Evolutionary conservation across 2,329 filamentous ascomycete genomes (phyloP), one percentile per base, ranked within the genome.

Genomic region (Colletotrichum sp.): DNA sequence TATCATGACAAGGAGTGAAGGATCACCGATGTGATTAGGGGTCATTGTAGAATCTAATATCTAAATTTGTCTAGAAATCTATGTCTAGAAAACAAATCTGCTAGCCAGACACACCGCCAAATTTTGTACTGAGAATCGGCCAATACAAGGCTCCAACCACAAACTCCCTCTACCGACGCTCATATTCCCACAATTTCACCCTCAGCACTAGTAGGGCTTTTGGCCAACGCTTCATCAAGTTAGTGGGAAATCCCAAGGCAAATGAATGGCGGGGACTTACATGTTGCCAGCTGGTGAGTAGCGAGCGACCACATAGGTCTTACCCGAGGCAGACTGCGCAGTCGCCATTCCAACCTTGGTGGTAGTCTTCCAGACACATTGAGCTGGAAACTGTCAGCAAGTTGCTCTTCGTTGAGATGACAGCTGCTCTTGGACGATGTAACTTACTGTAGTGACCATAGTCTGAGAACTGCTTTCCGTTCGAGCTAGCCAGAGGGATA

Each of bases 241-340:
- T 61, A 69, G 32, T 34, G 43, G 43, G 4, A n/a, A 7, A 4
- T 7, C 43, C 7, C 43, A 21, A 21, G 10, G 63, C 6, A 16
- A n/a, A 26, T 38, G 14, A 14, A 26, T 56, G n/a, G 48, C 18
- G 30, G 5, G 55, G 5, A 63, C 68, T 71, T 56, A 71, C 68
- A 78, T 34, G 59, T 84, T 84, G 1, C 83, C 83, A 1, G 83
- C 76, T 2, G 79, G 77, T 2, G 79, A 79, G 69, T 84, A 84
- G n/a, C 83, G 79, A 16, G 78, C 83, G 21, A 84, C 83, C 0
- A 80, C 80, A 62, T 79, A 84, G 3, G 74, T 68, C n/a, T 32
- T 81, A 0, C 83, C 83, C 14, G 80, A 80, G 18, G 75, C 64
- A 4, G 79, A 75, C n/a, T 67, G 78, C 0, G 79, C 81, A 3